Conservation (phyloP, 2,329 filamentous ascomycete species). For the Fusarium nygamai region DNA sequence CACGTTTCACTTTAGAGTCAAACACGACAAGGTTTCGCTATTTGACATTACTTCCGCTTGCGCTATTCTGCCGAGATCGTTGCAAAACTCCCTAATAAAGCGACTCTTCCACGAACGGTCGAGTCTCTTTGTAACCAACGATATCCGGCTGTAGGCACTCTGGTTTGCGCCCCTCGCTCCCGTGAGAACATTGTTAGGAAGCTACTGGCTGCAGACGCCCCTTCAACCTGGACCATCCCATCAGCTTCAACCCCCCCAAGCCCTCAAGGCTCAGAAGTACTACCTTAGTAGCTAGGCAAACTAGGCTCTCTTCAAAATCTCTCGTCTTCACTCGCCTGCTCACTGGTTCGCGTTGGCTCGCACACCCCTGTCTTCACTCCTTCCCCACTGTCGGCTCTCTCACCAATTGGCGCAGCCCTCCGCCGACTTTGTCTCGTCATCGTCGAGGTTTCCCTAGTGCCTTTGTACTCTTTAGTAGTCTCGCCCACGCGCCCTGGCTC, state of each 20-base stretch:
- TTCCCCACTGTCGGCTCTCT: constrained; percentile 37
- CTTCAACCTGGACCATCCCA: constrained; percentile 24
- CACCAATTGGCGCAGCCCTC: constrained; percentile 42
- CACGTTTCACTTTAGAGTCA: constrained; percentile 5
- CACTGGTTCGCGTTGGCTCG: constrained; percentile 28
- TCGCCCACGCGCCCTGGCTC: constrained; percentile 41
- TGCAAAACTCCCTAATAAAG: constrained; percentile 8
- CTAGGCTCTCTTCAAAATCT: constrained; percentile 32
- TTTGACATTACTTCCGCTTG: constrained; percentile 19
- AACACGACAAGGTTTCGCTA: constrained; percentile 11
- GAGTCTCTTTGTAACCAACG: constrained; percentile 29
- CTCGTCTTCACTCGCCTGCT: constrained; percentile 27
- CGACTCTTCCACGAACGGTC: constrained; percentile 35
- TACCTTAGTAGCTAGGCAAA: background rate
- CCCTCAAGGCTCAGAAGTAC: background rate
- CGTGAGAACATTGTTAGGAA: constrained; percentile 6
- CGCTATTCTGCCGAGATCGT: constrained; percentile 15
- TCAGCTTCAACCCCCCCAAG: constrained; percentile 30
- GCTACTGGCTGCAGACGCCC: constrained; percentile 26
- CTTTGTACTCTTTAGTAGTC: constrained; percentile 40
- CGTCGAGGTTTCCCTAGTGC: constrained; percentile 41
- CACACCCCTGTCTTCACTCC: constrained; percentile 38
- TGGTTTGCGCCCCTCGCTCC: constrained; percentile 28
- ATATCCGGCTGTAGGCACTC: constrained; percentile 16
- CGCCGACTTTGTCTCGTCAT: constrained; percentile 43